Evolutionary conservation across 257 asterid genomes (phyloP), one percentile per base, ranked within the genome.

Genomic region (Solanum megistacrolobum): DNA sequence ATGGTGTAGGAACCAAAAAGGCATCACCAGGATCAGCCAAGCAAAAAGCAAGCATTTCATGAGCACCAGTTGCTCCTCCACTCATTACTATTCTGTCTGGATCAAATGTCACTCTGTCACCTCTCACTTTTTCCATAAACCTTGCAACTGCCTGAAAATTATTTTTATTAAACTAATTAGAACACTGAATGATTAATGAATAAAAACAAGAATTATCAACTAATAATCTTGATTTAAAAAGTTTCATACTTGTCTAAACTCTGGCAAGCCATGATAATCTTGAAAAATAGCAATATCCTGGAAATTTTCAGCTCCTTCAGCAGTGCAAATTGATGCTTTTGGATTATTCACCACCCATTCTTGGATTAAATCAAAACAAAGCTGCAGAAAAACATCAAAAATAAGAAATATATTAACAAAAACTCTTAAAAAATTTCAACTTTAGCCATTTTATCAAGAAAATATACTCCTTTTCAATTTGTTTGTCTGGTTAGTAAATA

Each of bases 61-160:
- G 95, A 72, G 96, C 99, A 35, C 98, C 98, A 3, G 98, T 96
- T 58, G 99, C 99, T 4, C 99, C 99, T 25, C 98, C 99, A 68
- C 95, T 92, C 98, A 96, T 94, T 0, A 96, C 98, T 82, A 96
- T 91, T 4, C 94, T 92, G 43, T 91, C 91, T 4, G 99, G 95
- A 87, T 96, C 95, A 89, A 96, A 94, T 68, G 86, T 91, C 31
- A 92, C 98, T 86, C 83, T 52, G 86, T 95, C 92, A 87, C 98
- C 96, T 91, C 99, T 91, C 32, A 95, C 94, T 86, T 86, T 95
- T 90, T 93, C 98, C 99, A 96, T 95, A 88, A 95, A 96, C 84
- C 92, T 91, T 78, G 98, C 99, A 8, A 95, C 98, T 55, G 98
- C 96, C 99, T 96, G 92, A 86, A 89, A 25, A 6, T 10, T 31